Conservation (phyloP, 306 rosid genomes). For the Vigna hirtella region DNA sequence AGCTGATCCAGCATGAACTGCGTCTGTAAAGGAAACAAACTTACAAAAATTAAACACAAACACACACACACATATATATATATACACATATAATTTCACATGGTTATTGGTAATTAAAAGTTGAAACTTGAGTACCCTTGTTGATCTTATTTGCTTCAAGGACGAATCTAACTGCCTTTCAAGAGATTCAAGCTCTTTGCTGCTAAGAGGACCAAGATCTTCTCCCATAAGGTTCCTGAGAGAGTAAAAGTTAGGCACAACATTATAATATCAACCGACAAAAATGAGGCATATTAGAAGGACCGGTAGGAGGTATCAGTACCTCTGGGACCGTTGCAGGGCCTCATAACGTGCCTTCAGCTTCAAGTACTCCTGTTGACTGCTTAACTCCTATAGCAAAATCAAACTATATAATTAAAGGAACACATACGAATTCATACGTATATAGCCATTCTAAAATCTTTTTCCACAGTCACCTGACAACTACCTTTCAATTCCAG, state of each 20-base stretch:
- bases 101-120: not conserved
- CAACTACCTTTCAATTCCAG: not conserved
- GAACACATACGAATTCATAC: not conserved
- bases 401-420: not conserved
- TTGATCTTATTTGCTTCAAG: constrained; percentile 90
- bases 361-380: constrained; percentile 97
- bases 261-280: not conserved
- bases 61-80: not conserved
- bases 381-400: constrained; percentile 77
- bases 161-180: constrained; percentile 96
- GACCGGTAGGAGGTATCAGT: constrained; percentile 4
- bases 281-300: not conserved
- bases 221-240: constrained; percentile 92
- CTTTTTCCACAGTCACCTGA: not conserved
- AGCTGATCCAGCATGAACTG: constrained; percentile 93
- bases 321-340: constrained; percentile 89
- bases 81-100: not conserved
- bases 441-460: not conserved
- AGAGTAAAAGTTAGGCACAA: not conserved
- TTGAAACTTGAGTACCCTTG: constrained; percentile 63
- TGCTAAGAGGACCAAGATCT: constrained; percentile 88
- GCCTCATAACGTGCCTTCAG: constrained; percentile 95
- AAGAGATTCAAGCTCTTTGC: constrained; percentile 94
- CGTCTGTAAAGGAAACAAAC: constrained; percentile 60
- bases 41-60: constrained; percentile 11